phyloP scores from a whole-genome alignment of 2,329 filamentous ascomycete species.

The Talaromyces atroroseus region DNA sequence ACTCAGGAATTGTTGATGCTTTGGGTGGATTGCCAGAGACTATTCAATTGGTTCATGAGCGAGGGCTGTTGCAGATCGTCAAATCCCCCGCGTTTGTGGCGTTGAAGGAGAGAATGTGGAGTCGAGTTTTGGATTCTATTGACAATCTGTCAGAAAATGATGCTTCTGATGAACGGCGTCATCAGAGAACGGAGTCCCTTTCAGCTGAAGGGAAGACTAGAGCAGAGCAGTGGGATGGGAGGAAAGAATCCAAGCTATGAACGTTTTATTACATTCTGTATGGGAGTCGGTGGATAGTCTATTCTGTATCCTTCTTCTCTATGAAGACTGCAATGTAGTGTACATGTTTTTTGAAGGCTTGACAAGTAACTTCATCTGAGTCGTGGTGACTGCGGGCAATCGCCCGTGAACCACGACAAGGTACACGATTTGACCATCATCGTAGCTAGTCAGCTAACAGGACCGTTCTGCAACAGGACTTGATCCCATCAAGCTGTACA shows the following conservation, averaged over 20 bases:
- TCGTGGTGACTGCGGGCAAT: not conserved
- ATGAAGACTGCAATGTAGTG: not conserved
- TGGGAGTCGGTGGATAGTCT: not conserved
- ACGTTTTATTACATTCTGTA: not conserved
- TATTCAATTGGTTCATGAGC: constrained; percentile 54
- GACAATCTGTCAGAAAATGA: constrained; percentile 47
- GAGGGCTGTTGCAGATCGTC: constrained; percentile 57
- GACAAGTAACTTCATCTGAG: not conserved
- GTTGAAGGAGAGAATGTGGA: constrained; percentile 72
- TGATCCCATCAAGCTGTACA: not conserved
- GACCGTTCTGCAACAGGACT: not conserved
- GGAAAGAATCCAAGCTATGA: constrained; percentile 15
- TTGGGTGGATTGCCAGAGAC: constrained; percentile 61
- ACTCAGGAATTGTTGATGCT: constrained; percentile 63
- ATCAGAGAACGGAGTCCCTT: constrained; percentile 21
- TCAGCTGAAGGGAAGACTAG: constrained; percentile 42
- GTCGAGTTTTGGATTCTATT: constrained; percentile 57
- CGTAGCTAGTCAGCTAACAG: not conserved
- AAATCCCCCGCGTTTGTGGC: constrained; percentile 62
- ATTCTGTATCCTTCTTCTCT: not conserved
- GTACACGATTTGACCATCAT: not conserved
- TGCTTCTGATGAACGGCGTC: constrained; percentile 39
- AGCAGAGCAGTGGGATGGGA: constrained; percentile 49
- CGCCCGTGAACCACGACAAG: not conserved
- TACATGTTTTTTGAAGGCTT: not conserved